phyloP scores from a whole-genome alignment of 2,329 filamentous ascomycete species.

The Sporothrix pseudoabietina region DNA sequence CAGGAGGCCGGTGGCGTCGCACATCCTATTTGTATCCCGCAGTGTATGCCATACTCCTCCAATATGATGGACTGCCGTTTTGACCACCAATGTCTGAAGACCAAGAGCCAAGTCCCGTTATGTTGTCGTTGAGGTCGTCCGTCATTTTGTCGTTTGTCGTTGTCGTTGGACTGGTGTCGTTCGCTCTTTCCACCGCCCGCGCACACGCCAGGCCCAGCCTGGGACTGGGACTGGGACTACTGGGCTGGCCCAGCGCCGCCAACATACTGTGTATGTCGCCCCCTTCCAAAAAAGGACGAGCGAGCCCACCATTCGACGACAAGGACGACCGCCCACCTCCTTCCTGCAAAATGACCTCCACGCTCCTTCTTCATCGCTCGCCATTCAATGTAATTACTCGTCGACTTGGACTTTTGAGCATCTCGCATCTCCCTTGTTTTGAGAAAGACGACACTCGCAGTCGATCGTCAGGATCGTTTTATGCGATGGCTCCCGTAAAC shows the following conservation, averaged over 20 bases:
- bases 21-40: not conserved
- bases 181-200: conserved; percentile 23
- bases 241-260: not conserved
- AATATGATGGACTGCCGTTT: not conserved
- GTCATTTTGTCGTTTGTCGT: not conserved
- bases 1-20: not conserved
- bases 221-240: not conserved
- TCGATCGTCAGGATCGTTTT: not conserved
- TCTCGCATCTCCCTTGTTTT: not conserved
- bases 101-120: not conserved
- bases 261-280: not conserved
- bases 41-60: not conserved
- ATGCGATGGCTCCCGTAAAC: conserved; percentile 3
- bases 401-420: not conserved
- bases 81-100: not conserved
- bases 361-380: not conserved
- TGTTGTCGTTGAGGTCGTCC: not conserved
- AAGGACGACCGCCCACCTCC: not conserved
- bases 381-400: not conserved
- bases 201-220: not conserved
- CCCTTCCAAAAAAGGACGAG: conserved; percentile 27
- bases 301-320: conserved; percentile 19
- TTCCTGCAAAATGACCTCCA: not conserved
- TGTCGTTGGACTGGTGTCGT: not conserved
- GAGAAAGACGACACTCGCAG: not conserved